Evolutionary conservation across 768 basidiomycete species (phyloP).

Genomic region (Russula abietina): DNA sequence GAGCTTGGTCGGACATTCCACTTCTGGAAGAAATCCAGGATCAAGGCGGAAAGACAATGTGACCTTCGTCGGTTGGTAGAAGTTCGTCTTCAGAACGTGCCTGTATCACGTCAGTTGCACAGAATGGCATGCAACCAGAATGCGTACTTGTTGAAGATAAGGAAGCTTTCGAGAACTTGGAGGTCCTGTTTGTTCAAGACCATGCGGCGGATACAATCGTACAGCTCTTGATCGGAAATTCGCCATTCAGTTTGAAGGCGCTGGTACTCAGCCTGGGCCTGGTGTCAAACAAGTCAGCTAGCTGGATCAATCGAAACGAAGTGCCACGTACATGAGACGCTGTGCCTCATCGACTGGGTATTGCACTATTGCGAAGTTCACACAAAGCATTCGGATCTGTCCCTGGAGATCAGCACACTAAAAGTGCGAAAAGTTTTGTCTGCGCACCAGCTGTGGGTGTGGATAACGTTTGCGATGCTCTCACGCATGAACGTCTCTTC

Average conservation of each 20-base stretch:
- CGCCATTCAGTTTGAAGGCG: constrained; percentile 83
- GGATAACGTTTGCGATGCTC: constrained; percentile 84
- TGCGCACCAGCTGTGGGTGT: constrained; percentile 71
- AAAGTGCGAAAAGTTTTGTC: neutral
- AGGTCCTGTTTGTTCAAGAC: constrained; percentile 82
- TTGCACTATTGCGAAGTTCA: constrained; percentile 96
- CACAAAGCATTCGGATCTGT: constrained; percentile 87
- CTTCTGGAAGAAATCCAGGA: constrained; percentile 86
- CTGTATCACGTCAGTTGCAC: constrained; percentile 32
- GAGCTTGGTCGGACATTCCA: constrained; percentile 91
- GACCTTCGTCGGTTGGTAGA: constrained; percentile 97
- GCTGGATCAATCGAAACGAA: neutral
- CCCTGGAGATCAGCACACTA: neutral
- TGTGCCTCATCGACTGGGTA: constrained; percentile 65
- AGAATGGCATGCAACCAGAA: neutral
- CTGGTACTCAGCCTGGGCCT: constrained; percentile 98
- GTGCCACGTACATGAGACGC: constrained; percentile 53
- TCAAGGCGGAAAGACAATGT: constrained; percentile 93
- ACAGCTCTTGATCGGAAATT: constrained; percentile 76
- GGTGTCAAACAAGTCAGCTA: neutral
- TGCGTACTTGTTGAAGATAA: too few species aligned
- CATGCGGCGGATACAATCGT: constrained; percentile 78
- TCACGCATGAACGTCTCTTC: constrained; percentile 98
- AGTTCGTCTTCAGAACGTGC: constrained; percentile 93
- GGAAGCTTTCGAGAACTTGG: too few species aligned